Evolutionary conservation across 164 flowering plant genomes (phyloP), one percentile per base, ranked within the genome.

Genomic region (Annona squamosa): DNA sequence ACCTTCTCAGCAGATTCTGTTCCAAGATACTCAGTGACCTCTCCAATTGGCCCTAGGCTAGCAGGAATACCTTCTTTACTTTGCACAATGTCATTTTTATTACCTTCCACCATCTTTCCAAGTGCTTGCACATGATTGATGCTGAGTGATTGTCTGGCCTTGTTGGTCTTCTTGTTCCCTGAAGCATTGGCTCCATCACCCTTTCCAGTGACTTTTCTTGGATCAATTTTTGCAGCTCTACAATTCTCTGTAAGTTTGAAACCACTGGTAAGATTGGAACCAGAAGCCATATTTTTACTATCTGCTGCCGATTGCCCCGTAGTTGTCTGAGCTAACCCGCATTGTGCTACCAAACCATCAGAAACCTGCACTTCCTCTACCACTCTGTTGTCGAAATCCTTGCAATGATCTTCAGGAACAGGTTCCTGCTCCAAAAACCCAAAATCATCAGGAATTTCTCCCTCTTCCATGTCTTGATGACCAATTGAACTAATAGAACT

Each of bases 1-100:
- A 80, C 84, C 86, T 79, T 76, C 45, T 67, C 64, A 56, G 66
- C 62, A 65, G 79, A 75, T 73, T 68, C 43, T 68, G 12, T 71
- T 79, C 57, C 74, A 66, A 72, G 71, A 45, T 69, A 48, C 48
- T 69, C 70, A n/a, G 59, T 57, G 5, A 79, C 67, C 26, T 77
- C 77, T 52, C 64, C 56, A 68, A 47, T 18, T 41, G 68, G 41
- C 26, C 46, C 70, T 56, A 64, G 19, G 65, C 48, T 6, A 48
- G 72, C 69, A 17, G 47, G 37, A 48, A 17, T 17, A 57, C 62
- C 65, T 63, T 44, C 37, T 9, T 19, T 66, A 65, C 13, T n/a
- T 26, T 16, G 46, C 72, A 16, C 4, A 2, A 7, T 59, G n/a
- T 59, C 77, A 46, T 72, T 73, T 26, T 42, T 71, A 47, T 65